A percentile compares a stretch with the other conserved stretches of the same genome.
Evolutionary conservation across 176 grass and related monocot genomes (phyloP).

Genomic region (Bonia amplexicaulis): DNA sequence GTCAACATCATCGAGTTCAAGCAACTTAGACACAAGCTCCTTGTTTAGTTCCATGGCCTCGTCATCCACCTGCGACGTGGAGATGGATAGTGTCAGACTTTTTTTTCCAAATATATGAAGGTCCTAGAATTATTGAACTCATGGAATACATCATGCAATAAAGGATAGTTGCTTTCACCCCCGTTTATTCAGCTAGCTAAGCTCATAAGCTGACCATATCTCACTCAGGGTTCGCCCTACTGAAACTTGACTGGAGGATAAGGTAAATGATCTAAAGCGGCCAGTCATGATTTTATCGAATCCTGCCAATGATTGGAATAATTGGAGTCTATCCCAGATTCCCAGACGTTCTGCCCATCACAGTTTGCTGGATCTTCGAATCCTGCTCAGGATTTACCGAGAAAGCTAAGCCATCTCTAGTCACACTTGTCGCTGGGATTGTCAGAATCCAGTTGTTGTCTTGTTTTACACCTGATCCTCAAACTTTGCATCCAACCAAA

Average conservation of each 20-base stretch:
- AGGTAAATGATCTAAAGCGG: not conserved
- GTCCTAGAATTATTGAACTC: not conserved
- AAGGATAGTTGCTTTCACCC: not conserved
- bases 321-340: not conserved
- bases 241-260: slow-evolving; percentile 5
- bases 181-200: not conserved
- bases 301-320: not conserved
- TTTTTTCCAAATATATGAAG: not conserved
- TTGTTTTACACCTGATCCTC: not conserved
- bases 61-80: slow-evolving; percentile 56
- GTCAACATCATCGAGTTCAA: slow-evolving; percentile 97
- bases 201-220: not conserved
- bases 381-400: not conserved
- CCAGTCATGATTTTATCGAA: not conserved
- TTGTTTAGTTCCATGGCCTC: slow-evolving; percentile 96
- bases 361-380: not conserved
- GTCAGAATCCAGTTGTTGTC: no score
- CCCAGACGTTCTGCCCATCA: not conserved
- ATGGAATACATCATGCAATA: not conserved
- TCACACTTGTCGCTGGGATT: no score
- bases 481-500: not conserved
- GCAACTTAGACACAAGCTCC: slow-evolving; percentile 73
- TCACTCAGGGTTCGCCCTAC: not conserved
- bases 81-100: not conserved
- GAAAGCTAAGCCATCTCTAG: no score